phyloP scores from a whole-genome alignment of 225 moss, liverwort and hornwort genomes.

The Physcomitrellopsis africana region DNA sequence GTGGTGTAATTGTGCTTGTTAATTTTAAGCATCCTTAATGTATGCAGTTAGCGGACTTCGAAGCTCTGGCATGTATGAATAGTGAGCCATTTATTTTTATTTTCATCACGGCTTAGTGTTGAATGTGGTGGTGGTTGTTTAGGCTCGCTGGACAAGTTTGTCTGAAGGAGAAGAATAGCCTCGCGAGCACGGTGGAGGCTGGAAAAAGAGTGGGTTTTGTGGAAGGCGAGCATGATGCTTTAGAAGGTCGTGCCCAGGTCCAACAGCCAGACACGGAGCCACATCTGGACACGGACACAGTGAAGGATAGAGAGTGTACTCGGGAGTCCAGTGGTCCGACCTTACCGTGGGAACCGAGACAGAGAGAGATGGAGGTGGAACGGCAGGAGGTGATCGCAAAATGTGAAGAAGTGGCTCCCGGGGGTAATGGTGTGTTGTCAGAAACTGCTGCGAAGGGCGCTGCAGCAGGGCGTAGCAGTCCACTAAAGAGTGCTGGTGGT shows the following conservation, averaged over 20 bases:
- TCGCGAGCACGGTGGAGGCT: conserved; percentile 43
- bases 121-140: conserved; percentile 26
- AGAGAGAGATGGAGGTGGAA: no score
- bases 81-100: no score
- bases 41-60: not conserved
- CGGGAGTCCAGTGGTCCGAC: no score
- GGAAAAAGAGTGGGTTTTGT: conserved; percentile 33
- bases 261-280: conserved; percentile 37
- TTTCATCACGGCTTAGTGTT: not conserved
- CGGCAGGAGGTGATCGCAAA: no score
- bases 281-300: conserved; percentile 37
- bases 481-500: conserved; percentile 53
- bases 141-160: conserved; percentile 66
- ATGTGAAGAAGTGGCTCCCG: no score
- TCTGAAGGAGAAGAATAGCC: conserved; percentile 53
- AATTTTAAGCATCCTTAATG: not conserved
- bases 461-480: conserved; percentile 40
- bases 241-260: conserved; percentile 36
- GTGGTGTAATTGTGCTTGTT: no score
- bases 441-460: conserved; percentile 61
- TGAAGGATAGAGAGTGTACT: conserved; percentile 20
- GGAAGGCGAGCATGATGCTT: conserved; percentile 30
- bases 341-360: no score
- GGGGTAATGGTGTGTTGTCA: conserved; percentile 32
- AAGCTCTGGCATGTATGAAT: not conserved